phyloP scores from a whole-genome alignment of 495 filamentous ascomycete species.

The Trichoderma parareesei region DNA sequence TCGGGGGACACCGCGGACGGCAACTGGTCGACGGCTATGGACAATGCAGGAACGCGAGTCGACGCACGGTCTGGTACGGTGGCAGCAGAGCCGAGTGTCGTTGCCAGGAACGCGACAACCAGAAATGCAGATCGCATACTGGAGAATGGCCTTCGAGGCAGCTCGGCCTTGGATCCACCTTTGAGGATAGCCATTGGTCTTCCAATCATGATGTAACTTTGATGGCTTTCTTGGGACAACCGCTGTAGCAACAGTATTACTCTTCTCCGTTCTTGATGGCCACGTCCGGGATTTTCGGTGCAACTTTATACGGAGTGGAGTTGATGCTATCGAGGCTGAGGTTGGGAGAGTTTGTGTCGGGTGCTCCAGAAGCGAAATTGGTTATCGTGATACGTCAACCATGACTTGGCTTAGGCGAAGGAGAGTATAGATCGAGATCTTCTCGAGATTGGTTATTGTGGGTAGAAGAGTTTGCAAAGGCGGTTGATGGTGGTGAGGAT shows the following conservation, averaged over 20 bases:
- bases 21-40: neutral
- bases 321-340: neutral
- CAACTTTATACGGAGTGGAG: neutral
- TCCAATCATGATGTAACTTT: neutral
- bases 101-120: neutral
- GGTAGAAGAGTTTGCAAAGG: neutral
- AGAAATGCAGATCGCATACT: neutral
- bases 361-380: neutral
- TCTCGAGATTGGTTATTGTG: neutral
- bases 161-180: neutral
- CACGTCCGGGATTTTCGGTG: neutral
- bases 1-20: neutral
- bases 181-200: neutral
- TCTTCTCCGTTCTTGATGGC: neutral
- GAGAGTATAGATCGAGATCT: neutral
- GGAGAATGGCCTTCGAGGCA: neutral
- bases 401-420: neutral
- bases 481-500: neutral
- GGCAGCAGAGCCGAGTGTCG: neutral
- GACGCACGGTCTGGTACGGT: neutral
- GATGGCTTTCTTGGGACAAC: neutral
- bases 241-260: neutral
- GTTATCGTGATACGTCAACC: neutral
- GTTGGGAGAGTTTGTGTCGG: neutral
- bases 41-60: neutral